Base-by-base conservation (phyloP, 2,329 filamentous ascomycete species). In the Alternaria arborescens region DNA sequence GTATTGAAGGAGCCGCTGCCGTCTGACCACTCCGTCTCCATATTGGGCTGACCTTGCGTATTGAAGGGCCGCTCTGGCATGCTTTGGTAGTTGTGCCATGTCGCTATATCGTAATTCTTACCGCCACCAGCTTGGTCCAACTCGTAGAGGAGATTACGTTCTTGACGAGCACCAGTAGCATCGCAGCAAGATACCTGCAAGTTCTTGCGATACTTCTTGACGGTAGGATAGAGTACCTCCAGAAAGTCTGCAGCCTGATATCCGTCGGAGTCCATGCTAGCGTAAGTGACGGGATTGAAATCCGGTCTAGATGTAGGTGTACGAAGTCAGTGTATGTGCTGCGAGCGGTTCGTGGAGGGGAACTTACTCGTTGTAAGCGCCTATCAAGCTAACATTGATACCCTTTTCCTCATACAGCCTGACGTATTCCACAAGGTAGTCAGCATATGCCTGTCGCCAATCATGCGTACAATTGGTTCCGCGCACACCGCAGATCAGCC, bases 21-120 rank as follows among this genome's bases (percentile, higher is more conserved):
- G 65, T 84, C 81, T 0, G 79, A 77, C 50, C 76, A 79, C 69
- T 86, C 85, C 2, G 83, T 85, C 58, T 84, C 77, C 84, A 84
- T 86, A 40, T 82, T 80, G 24, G 78, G 77, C 58, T 77, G 69
- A 8, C 68, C 58, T 32, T 53, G 72, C 0, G 82, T 82, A 61
- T 77, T 76, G 53, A 84, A 77, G 1, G 79, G 68, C 8, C 73
- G 75, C 47, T 66, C 74, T 0, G 80, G 77, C 34, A 77, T 77
- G n/a, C 67, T 81, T 61, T 71, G 73, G 66, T 82, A 82, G 18
- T 72, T 71, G 62, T 82, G 79, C 12, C 71, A 67, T 8, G 80
- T 81, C 22, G 79, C 72, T 6, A 79, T 65, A 54, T 73, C 75
- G 8, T 82, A 71, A 40, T 75, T 71, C 40, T 72, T 60, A 36